Conservation (phyloP, 208 protist species). For the Zelonia costaricensis region DNA sequence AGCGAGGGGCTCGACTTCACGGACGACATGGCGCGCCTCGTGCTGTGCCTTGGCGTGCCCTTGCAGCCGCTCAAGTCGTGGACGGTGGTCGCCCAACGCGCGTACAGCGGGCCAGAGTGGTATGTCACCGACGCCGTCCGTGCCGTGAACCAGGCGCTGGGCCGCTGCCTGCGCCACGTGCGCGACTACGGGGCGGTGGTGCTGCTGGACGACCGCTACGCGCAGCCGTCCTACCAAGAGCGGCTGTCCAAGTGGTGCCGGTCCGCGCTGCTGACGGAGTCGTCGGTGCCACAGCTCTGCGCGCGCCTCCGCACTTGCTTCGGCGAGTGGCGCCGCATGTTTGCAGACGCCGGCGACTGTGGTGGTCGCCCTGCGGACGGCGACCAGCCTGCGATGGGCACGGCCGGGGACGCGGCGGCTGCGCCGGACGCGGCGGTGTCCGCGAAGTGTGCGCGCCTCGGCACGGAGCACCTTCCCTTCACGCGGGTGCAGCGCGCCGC, state of each 20-base stretch:
- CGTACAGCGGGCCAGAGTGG: slow-evolving; percentile 85
- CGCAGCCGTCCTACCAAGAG: slow-evolving; percentile 24
- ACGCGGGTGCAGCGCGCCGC: slow-evolving; percentile 11
- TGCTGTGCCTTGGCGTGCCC: slow-evolving; percentile 94
- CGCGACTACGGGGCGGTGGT: slow-evolving; percentile 95
- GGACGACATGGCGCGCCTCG: slow-evolving; percentile 91
- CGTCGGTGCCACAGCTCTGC: slow-evolving; percentile 17
- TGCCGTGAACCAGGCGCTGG: slow-evolving; percentile 97
- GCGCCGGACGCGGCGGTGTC: background rate
- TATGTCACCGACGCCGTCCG: slow-evolving; percentile 88
- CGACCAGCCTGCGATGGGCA: background rate
- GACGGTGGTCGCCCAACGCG: slow-evolving; percentile 54
- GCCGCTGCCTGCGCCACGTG: slow-evolving; percentile 94
- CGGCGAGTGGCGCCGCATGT: slow-evolving; percentile 10
- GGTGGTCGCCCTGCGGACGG: background rate
- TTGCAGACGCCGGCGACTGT: background rate
- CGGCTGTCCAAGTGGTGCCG: slow-evolving; percentile 68
- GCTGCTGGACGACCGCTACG: slow-evolving; percentile 91
- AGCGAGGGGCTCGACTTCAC: slow-evolving; percentile 97
- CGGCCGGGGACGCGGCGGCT: background rate
- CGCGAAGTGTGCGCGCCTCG: slow-evolving; percentile 1
- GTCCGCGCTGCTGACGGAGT: slow-evolving; percentile 31
- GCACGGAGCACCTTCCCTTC: slow-evolving; percentile 30
- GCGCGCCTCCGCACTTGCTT: slow-evolving; percentile 8
- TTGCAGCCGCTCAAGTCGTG: slow-evolving; percentile 64